Evolutionary conservation across 176 grass and related monocot genomes (phyloP).

Genomic region (bread wheat (Triticum aestivum)): DNA sequence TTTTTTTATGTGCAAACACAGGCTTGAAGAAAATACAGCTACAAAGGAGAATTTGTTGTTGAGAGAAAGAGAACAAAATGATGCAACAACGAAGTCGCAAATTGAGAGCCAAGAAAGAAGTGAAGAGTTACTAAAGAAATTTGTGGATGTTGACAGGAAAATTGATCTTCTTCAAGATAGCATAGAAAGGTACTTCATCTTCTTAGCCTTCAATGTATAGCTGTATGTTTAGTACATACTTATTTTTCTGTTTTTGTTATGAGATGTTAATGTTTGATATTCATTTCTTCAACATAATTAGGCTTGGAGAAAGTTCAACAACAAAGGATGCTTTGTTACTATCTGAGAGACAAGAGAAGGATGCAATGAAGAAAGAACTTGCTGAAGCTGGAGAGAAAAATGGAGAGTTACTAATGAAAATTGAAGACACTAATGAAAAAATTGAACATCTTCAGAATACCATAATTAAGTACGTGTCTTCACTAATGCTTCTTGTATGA

Average conservation of each 20-base stretch:
- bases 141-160: conserved; percentile 51
- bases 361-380: conserved; percentile 52
- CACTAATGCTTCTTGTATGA: neutral
- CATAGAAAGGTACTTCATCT: conserved; percentile 48
- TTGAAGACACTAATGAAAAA: conserved; percentile 52
- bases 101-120: conserved; percentile 53
- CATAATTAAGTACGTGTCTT: conserved; percentile 46
- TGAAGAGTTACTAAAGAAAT: conserved; percentile 51
- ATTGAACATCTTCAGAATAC: conserved; percentile 49
- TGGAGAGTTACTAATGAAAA: conserved; percentile 47
- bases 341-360: conserved; percentile 61
- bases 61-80: conserved; percentile 57
- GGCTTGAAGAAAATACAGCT: conserved; percentile 51
- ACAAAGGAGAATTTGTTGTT: conserved; percentile 44
- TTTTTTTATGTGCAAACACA: conserved; percentile 27
- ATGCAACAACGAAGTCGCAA: conserved; percentile 33
- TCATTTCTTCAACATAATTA: conserved; percentile 28
- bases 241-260: conserved; percentile 8
- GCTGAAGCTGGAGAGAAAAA: conserved; percentile 42
- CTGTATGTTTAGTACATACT: neutral
- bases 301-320: conserved; percentile 52
- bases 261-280: conserved; percentile 33
- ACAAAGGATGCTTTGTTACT: conserved; percentile 54
- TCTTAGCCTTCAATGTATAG: neutral
- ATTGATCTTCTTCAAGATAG: conserved; percentile 55